These are phyloP conservation scores for Eremochloa ophiuroides DNA, from an alignment of 176 grass and related monocot species.

Conservation along the genomic window DNA sequence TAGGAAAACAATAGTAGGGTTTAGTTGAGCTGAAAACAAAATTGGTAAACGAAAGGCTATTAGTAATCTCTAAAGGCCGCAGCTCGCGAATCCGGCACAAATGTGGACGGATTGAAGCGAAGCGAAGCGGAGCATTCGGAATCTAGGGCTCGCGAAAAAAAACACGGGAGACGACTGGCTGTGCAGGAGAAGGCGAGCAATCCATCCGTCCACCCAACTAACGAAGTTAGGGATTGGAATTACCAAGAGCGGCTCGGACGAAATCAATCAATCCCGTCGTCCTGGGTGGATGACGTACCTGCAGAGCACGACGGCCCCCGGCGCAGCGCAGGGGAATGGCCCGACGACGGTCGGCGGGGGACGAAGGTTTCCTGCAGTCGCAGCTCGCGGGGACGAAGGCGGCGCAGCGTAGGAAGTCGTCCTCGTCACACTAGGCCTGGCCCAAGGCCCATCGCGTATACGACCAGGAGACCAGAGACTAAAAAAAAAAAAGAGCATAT, in stretches of 20 bases:
- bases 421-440: no score
- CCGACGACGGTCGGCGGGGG: background rate
- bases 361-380: background rate
- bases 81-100: background rate
- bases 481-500: no score
- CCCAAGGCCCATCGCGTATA: no score
- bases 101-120: background rate
- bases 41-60: background rate
- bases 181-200: background rate
- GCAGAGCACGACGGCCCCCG: background rate
- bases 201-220: background rate
- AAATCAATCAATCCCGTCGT: background rate
- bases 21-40: background rate
- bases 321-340: background rate
- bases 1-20: background rate
- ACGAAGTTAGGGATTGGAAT: background rate
- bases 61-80: no score
- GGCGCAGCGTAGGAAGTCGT: no score
- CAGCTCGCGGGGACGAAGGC: background rate
- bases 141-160: background rate
- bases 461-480: no score
- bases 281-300: background rate
- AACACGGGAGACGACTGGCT: background rate
- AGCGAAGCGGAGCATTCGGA: background rate
- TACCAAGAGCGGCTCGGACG: background rate